Evolutionary conservation across 2,329 filamentous ascomycete species (phyloP), one percentile per base, ranked within the genome.

Genomic region (Pseudogymnoascus sp.): DNA sequence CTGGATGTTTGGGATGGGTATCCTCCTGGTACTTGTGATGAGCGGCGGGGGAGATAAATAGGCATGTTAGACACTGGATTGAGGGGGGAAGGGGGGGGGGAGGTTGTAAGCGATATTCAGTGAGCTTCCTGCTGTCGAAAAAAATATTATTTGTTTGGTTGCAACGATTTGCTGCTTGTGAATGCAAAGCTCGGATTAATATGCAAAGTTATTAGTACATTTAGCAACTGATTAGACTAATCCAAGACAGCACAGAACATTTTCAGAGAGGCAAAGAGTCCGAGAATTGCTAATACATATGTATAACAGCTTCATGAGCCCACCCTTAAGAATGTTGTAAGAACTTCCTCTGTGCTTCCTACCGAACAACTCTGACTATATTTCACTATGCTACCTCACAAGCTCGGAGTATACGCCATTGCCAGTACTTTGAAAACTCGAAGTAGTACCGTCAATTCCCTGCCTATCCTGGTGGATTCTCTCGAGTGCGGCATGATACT

Each of bases 1-100:
- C 38, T 60, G 59, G 59, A 40, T 60, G 33, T n/a, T 60, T 16
- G 59, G 59, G 7, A 26, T 60, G 33, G 59, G 59, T 60, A 60
- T 60, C 35, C 59, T 60, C 35, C 35, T 60, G 3, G 59, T 60
- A 7, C 33, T 60, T 38, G 38, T 38, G 35, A n/a, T 60, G 33
- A 31, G 33, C 26, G 33, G 59, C 22, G 59, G 59, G 11, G 59
- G 31, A 26, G 59, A 60, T 19, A 60, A 60, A 60, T 60, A 60
- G 50, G 11, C 46, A 53, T 33, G 4, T 22, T 35, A 33, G 16
- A 33, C 16, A 10, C 28, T 56, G 28, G 10, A 31, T 53, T 53
- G 26, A 19, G 19, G 19, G 19, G 19, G 19, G 19, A 19, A 19
- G 19, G 19, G 19, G 19, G 19, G 1, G 5, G 46, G 31, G 10